Base-by-base conservation (phyloP, 2,329 filamentous ascomycete genomes). In the Gyromitra esculenta region DNA sequence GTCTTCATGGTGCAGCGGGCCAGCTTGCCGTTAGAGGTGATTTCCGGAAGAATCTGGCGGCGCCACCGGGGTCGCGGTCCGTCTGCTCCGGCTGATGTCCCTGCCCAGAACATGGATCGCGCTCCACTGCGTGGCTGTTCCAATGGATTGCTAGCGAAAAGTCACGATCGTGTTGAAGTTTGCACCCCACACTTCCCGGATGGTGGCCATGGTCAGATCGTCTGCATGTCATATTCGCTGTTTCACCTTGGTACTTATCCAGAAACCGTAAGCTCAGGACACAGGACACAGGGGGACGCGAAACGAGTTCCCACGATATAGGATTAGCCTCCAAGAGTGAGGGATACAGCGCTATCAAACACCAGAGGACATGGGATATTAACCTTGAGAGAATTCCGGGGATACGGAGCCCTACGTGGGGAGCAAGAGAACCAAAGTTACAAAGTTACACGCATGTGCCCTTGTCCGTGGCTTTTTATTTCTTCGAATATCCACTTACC, bases 11-110 rank as follows among this genome's bases (percentile, higher is more conserved):
- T 21, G 18, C 54, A 60, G 45, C 68, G 68, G 68, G 37, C 57
- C 68, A 64, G 68, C 37, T 64, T 71, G 4, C 39, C 68, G 57
- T 25, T 37, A 63, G 11, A 43, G 59, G 60, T 63, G 68, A 64
- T 71, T 48, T 54, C 68, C 57, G 57, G 59, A 35, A 65, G 35
- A 63, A 63, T 56, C 57, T 45, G 48, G 45, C 35, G 56, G 35
- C 59, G 48, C 60, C 39, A 56, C 59, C 59, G 50, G 68, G 9
- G 15, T 15, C 8, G n/a, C 69, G 69, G 69, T 13, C 69, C 68
- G 59, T 25, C 37, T 9, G 15, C 9, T 43, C 68, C 69, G 69
- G 11, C 60, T 5, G 8, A n/a, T 25, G 35, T 41, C 56, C 67
- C 54, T 62, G 67, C 31, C 66, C 66, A 70, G 66, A 31, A 31